phyloP scores from a whole-genome alignment of 2,329 filamentous ascomycete species.

The Xylariaceae sp. region DNA sequence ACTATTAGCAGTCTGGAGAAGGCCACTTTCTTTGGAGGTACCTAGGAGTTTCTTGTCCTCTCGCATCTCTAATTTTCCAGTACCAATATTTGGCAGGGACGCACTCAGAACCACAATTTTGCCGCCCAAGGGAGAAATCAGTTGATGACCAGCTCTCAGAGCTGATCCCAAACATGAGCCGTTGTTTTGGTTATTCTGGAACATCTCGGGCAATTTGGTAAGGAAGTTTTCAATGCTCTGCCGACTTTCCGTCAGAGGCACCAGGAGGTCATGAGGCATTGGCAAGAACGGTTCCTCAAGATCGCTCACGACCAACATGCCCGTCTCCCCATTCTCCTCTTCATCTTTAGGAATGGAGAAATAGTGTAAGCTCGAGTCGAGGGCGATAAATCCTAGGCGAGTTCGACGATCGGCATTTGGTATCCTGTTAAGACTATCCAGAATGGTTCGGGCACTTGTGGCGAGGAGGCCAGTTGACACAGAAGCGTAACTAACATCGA shows the following conservation, averaged over 20 bases:
- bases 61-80: conserved; percentile 88
- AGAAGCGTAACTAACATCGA: conserved; percentile 90
- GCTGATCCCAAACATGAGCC: conserved; percentile 96
- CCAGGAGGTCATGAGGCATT: conserved; percentile 87
- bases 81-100: conserved; percentile 86
- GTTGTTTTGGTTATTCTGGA: conserved; percentile 88
- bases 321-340: conserved; percentile 82
- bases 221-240: conserved; percentile 92
- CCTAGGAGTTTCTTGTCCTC: conserved; percentile 96
- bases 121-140: conserved; percentile 91
- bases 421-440: conserved; percentile 94
- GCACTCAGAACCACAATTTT: conserved; percentile 93
- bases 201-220: conserved; percentile 92
- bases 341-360: conserved; percentile 91
- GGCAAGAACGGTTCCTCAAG: conserved; percentile 96
- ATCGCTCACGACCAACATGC: conserved; percentile 93
- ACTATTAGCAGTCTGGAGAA: conserved; percentile 90
- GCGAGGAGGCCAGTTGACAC: conserved; percentile 90
- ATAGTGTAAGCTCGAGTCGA: conserved; percentile 94
- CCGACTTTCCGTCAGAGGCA: conserved; percentile 86
- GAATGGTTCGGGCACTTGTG: conserved; percentile 88
- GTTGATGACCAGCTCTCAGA: conserved; percentile 89
- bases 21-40: conserved; percentile 85
- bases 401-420: conserved; percentile 96
- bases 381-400: conserved; percentile 90